Evolutionary conservation across 768 basidiomycete genomes (phyloP).

Genomic region (Kwoniella dejecticola): DNA sequence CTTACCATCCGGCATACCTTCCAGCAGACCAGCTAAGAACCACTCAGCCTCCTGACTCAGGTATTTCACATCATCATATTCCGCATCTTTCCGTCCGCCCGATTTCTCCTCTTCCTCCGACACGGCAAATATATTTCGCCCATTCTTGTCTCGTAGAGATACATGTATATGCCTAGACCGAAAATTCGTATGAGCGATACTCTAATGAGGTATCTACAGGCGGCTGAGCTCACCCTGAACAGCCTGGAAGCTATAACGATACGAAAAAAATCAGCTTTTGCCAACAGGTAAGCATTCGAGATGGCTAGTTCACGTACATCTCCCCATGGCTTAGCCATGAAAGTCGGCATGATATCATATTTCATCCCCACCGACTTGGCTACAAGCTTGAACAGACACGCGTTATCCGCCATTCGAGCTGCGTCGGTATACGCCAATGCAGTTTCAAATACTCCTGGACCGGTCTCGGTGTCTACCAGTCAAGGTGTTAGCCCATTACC

Average conservation of each 20-base stretch:
- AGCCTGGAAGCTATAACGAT: conserved; percentile 76
- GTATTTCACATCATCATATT: conserved; percentile 77
- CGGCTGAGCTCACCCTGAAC: conserved; percentile 70
- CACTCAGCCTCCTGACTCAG: conserved; percentile 80
- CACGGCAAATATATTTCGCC: conserved; percentile 78
- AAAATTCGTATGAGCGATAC: conserved; percentile 11
- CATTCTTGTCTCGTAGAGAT: conserved; percentile 68
- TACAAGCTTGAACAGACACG: conserved; percentile 85
- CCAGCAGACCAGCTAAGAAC: conserved; percentile 91
- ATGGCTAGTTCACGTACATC: conserved; percentile 65
- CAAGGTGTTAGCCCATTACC: neutral
- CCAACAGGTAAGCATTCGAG: neutral
- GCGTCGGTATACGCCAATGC: conserved; percentile 56
- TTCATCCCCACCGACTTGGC: conserved; percentile 91
- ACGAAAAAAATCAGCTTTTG: neutral
- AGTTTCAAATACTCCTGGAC: conserved; percentile 56
- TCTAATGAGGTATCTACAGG: neutral
- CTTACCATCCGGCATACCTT: conserved; percentile 85
- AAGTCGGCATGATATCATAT: conserved; percentile 84
- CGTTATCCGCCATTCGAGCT: conserved; percentile 58
- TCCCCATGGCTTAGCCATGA: conserved; percentile 98
- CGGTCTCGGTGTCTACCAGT: conserved; percentile 55
- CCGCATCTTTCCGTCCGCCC: conserved; percentile 69
- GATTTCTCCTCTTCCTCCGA: conserved; percentile 63
- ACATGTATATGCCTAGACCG: conserved; percentile 74